Conservation (phyloP, 306 rosid species). For the Pterocarpus santalinus region DNA sequence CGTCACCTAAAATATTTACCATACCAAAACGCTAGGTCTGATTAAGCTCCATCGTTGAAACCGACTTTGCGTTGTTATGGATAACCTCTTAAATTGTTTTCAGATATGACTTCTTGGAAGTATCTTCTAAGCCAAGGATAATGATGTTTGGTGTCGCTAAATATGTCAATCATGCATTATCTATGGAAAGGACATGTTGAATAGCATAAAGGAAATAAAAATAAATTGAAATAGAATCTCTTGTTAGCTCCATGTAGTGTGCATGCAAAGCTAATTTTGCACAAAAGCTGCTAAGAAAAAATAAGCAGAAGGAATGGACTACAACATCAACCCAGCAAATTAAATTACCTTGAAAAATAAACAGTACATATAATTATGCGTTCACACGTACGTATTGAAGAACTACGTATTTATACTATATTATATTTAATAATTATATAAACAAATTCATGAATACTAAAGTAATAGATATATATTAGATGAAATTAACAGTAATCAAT, state of each 20-base stretch:
- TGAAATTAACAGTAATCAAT: not conserved
- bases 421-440: no score
- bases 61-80: not conserved
- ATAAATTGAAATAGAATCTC: no score
- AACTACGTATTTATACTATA: no score
- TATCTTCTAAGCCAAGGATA: conserved; percentile 13
- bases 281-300: not conserved
- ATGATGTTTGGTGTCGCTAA: not conserved
- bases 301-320: not conserved
- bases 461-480: no score
- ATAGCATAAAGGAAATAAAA: not conserved
- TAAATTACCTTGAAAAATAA: not conserved
- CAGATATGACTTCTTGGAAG: not conserved
- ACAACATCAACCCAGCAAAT: not conserved
- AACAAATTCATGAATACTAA: not conserved
- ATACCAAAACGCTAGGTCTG: not conserved
- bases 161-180: conserved; percentile 14
- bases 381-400: no score
- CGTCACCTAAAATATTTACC: not conserved
- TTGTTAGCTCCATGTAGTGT: not conserved
- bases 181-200: not conserved
- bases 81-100: conserved; percentile 12
- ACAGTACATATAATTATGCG: not conserved
- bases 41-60: not conserved
- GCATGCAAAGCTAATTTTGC: conserved; percentile 5